phyloP scores from a whole-genome alignment of 495 filamentous ascomycete species.

The Halenospora varia region DNA sequence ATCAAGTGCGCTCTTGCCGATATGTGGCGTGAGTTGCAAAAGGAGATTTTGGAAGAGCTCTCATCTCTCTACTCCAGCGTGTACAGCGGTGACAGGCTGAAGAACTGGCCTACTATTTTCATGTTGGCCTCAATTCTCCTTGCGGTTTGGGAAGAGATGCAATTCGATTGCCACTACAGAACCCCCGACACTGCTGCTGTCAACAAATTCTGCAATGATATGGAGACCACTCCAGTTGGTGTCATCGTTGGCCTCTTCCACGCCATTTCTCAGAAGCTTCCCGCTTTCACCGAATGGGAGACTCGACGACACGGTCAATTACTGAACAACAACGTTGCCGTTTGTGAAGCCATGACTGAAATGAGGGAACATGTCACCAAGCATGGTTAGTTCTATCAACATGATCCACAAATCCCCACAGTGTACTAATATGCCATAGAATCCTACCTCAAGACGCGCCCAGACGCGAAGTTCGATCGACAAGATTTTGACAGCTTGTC shows the following conservation, averaged over 20 bases:
- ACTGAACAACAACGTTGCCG: slow-evolving; percentile 80
- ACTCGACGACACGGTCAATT: slow-evolving; percentile 80
- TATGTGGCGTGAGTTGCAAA: slow-evolving; percentile 94
- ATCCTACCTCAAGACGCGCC: slow-evolving; percentile 49
- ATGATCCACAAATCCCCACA: background rate
- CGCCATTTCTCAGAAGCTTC: slow-evolving; percentile 91
- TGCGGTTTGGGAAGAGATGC: slow-evolving; percentile 95
- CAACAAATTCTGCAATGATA: slow-evolving; percentile 88
- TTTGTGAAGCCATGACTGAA: slow-evolving; percentile 92
- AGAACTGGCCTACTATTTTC: slow-evolving; percentile 98
- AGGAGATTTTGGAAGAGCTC: slow-evolving; percentile 89
- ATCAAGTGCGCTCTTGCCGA: slow-evolving; percentile 91
- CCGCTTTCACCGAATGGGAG: slow-evolving; percentile 87
- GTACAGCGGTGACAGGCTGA: slow-evolving; percentile 87
- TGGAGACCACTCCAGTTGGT: slow-evolving; percentile 90
- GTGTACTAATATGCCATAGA: slow-evolving; percentile 35
- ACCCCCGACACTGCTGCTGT: slow-evolving; percentile 76
- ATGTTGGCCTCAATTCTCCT: slow-evolving; percentile 86
- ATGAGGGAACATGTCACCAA: slow-evolving; percentile 82
- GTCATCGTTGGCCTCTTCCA: slow-evolving; percentile 94
- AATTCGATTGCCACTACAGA: slow-evolving; percentile 93
- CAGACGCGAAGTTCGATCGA: slow-evolving; percentile 73
- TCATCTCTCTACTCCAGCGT: slow-evolving; percentile 86
- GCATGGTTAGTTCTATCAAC: slow-evolving; percentile 62
- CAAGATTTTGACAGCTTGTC: slow-evolving; percentile 88